Conservation (phyloP, 1,139 yeast species). For the Citeromyces hawaiiensis region DNA sequence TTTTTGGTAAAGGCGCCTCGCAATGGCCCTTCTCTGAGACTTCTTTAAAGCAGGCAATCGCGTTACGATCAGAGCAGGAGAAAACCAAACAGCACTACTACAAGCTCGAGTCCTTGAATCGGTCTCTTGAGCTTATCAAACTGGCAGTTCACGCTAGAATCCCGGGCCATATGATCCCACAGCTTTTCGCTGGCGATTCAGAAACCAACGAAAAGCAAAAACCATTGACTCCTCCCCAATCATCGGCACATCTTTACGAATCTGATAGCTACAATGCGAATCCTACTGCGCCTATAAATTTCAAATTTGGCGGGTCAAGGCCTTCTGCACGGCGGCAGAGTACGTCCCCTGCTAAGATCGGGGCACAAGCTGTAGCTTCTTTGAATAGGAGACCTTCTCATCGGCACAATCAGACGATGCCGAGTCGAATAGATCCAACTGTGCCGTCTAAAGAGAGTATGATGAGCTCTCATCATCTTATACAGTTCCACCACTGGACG, state of each 20-base stretch:
- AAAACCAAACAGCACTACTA: conserved; percentile 73
- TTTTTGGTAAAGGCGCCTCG: conserved; percentile 39
- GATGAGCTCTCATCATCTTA: conserved; percentile 38
- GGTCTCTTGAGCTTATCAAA: conserved; percentile 48
- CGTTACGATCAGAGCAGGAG: conserved; percentile 65
- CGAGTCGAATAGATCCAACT: not conserved
- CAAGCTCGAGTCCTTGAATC: conserved; percentile 47
- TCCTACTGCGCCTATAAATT: conserved; percentile 24
- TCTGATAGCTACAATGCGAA: conserved; percentile 12
- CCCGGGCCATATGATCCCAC: conserved; percentile 58
- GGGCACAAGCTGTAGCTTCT: conserved; percentile 60
- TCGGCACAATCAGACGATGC: not conserved
- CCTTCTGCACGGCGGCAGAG: conserved; percentile 24
- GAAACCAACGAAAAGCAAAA: not conserved
- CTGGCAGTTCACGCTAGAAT: conserved; percentile 51
- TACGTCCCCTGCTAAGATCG: conserved; percentile 54
- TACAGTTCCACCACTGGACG: conserved; percentile 40
- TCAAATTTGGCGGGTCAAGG: conserved; percentile 26
- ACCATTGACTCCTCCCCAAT: not conserved
- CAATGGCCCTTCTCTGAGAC: conserved; percentile 52
- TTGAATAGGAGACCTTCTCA: conserved; percentile 13
- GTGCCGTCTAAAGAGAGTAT: conserved; percentile 33
- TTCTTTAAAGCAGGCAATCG: conserved; percentile 49
- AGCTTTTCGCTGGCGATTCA: conserved; percentile 18
- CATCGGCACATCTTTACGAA: not conserved